Percentiles rank a stretch among this genome's conserved stretches.
These are phyloP conservation scores for Linnemannia schmuckeri DNA, from an alignment of 192 early-diverging fungal genomes.

Conservation along the genomic window DNA sequence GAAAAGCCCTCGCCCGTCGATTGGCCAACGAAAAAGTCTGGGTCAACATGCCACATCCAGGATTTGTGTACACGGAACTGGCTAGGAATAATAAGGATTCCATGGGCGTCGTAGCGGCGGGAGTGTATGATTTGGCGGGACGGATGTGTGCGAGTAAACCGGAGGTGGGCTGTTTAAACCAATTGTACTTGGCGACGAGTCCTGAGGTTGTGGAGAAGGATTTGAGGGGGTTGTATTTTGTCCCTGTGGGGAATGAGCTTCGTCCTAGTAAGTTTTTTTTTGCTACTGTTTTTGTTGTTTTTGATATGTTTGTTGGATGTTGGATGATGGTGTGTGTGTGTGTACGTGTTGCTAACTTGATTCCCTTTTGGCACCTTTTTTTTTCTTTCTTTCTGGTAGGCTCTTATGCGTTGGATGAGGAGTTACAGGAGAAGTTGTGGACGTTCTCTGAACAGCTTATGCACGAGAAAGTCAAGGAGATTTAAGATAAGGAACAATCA, in stretches of 20 bases:
- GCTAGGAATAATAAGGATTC: constrained; percentile 33
- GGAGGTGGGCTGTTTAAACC: constrained; percentile 62
- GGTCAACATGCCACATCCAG: constrained; percentile 66
- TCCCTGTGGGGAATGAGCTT: constrained; percentile 41
- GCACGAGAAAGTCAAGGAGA: neutral
- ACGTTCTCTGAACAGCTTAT: constrained; percentile 34
- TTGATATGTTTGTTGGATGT: too few relatives aligned
- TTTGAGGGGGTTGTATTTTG: constrained; percentile 51
- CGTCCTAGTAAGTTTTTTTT: constrained; percentile 28
- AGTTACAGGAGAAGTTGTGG: constrained; percentile 43
- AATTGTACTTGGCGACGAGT: constrained; percentile 66
- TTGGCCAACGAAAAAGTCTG: constrained; percentile 50
- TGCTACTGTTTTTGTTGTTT: neutral
- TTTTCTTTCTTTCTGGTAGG: neutral
- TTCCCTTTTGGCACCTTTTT: neutral
- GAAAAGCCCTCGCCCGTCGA: constrained; percentile 61
- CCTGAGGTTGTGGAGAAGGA: constrained; percentile 66
- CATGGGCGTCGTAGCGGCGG: constrained; percentile 19
- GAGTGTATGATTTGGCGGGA: constrained; percentile 31
- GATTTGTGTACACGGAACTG: constrained; percentile 67
- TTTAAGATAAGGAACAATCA: neutral
- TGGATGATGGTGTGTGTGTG: too few relatives aligned
- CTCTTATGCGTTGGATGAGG: constrained; percentile 29
- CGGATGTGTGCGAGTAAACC: constrained; percentile 40
- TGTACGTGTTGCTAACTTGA: neutral